phyloP scores from a whole-genome alignment of 768 basidiomycete species.

The Lentinula sp. region DNA sequence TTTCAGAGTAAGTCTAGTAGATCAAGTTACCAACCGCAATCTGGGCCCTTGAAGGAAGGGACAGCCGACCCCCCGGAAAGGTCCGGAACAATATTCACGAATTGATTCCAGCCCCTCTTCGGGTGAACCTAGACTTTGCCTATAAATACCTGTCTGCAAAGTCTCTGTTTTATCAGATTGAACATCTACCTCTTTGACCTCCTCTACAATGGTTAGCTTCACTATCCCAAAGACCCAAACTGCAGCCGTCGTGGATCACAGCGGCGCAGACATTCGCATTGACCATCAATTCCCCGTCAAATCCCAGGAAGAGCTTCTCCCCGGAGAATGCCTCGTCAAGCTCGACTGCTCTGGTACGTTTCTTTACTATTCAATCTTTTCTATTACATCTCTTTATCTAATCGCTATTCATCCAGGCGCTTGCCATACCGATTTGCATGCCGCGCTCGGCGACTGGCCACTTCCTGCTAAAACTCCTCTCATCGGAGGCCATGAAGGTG shows the following conservation, averaged over 20 bases:
- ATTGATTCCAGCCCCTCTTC: background rate
- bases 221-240: slow-evolving; percentile 34
- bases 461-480: slow-evolving; percentile 56
- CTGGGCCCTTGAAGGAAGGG: background rate
- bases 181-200: background rate
- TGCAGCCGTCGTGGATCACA: slow-evolving; percentile 33
- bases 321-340: slow-evolving; percentile 73
- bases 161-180: background rate
- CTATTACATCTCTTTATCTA: background rate
- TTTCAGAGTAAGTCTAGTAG: no score
- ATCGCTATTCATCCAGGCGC: slow-evolving; percentile 27
- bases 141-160: background rate
- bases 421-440: slow-evolving; percentile 82
- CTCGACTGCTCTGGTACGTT: slow-evolving; percentile 62
- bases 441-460: slow-evolving; percentile 77
- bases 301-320: slow-evolving; percentile 46
- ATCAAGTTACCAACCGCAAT: background rate
- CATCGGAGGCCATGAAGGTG: slow-evolving; percentile 83
- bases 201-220: background rate
- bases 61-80: no score
- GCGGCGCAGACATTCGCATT: slow-evolving; percentile 30
- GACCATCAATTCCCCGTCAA: slow-evolving; percentile 48
- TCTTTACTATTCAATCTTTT: background rate
- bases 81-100: no score
- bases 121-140: background rate